These are phyloP conservation scores for Diaporthe velutina DNA, from an alignment of 2,329 filamentous ascomycete species.

Conservation along the genomic window DNA sequence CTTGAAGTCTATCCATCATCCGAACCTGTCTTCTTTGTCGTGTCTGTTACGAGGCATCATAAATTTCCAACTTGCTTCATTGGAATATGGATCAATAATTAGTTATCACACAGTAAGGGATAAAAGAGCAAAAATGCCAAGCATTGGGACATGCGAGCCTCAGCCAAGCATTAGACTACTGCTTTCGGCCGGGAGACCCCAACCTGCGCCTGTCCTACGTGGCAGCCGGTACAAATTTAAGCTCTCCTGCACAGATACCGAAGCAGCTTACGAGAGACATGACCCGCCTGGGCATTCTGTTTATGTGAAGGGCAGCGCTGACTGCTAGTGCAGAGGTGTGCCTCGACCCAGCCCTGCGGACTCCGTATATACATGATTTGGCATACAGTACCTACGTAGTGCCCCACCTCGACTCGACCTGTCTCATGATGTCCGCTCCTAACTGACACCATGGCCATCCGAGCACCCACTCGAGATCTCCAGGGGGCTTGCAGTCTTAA, in stretches of 20 bases:
- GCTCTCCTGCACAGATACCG: neutral
- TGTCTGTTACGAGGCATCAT: neutral
- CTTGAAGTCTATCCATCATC: neutral
- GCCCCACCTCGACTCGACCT: neutral
- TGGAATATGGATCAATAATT: neutral
- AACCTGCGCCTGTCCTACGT: constrained; percentile 8
- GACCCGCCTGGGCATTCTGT: neutral
- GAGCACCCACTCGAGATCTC: neutral
- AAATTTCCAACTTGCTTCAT: neutral
- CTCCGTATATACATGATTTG: neutral
- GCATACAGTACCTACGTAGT: neutral
- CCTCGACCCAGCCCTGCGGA: neutral
- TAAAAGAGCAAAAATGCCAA: neutral
- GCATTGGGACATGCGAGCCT: neutral
- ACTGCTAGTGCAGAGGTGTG: neutral
- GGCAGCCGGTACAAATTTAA: constrained; percentile 2
- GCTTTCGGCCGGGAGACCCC: constrained; percentile 2
- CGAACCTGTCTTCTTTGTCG: neutral
- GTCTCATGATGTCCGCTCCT: neutral
- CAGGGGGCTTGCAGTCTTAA: neutral
- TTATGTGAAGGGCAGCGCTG: neutral
- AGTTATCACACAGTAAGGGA: neutral
- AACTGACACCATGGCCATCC: constrained; percentile 3
- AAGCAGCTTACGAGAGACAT: neutral
- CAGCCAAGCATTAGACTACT: neutral